Evolutionary conservation across 1,139 yeast genomes (phyloP).

Genomic region (Hansenula lynferdii): DNA sequence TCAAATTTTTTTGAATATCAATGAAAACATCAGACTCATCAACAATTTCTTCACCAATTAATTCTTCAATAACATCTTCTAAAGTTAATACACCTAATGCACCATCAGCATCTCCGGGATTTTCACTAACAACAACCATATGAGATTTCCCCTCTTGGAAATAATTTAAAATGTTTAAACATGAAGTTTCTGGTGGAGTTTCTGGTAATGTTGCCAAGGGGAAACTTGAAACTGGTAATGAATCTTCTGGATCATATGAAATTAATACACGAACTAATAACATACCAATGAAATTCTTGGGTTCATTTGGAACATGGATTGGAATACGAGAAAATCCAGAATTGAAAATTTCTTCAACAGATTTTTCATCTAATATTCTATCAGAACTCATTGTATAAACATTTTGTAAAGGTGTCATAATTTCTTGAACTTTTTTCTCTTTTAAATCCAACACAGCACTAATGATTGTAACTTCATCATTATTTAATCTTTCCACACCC

Average conservation of each 20-base stretch:
- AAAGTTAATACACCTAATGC: constrained; percentile 89
- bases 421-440: constrained; percentile 79
- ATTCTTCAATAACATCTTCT: constrained; percentile 95
- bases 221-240: constrained; percentile 86
- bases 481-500: constrained; percentile 92
- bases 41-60: constrained; percentile 96
- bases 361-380: constrained; percentile 72
- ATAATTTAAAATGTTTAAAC: constrained; percentile 87
- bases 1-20: constrained; percentile 84
- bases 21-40: constrained; percentile 96
- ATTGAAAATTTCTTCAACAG: constrained; percentile 86
- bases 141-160: constrained; percentile 98
- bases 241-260: constrained; percentile 96
- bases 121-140: constrained; percentile 88
- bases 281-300: constrained; percentile 92
- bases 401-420: constrained; percentile 93
- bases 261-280: constrained; percentile 85
- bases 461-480: constrained; percentile 94
- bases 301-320: constrained; percentile 88
- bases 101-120: constrained; percentile 85
- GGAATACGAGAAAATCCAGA: constrained; percentile 97
- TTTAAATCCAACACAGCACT: constrained; percentile 91
- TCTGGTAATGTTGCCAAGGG: constrained; percentile 96
- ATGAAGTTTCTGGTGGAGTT: constrained; percentile 87
- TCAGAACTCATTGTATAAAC: constrained; percentile 90